A percentile compares a stretch with the other conserved stretches of the same genome.
Conservation (phyloP, 768 basidiomycete genomes). For the Mycena maculata region DNA sequence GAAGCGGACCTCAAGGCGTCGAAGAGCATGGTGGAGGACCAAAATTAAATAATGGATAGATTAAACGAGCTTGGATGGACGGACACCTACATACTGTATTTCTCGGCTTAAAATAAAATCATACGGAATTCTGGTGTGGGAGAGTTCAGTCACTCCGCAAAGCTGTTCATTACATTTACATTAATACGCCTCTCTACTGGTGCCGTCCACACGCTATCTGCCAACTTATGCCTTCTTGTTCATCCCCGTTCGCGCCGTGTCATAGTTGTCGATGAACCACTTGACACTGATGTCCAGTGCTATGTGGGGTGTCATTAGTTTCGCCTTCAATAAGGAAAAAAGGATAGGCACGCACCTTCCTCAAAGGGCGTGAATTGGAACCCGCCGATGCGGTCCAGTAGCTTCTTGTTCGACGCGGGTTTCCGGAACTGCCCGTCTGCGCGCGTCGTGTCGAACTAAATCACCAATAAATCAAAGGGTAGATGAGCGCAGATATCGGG, state of each 20-base stretch:
- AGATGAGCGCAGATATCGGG: slow-evolving; percentile 1
- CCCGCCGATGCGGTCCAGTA: slow-evolving; percentile 77
- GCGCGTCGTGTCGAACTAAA: slow-evolving; percentile 83
- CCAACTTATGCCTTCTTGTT: slow-evolving; percentile 36
- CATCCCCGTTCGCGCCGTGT: slow-evolving; percentile 59
- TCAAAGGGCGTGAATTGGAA: slow-evolving; percentile 96
- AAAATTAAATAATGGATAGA: slow-evolving; percentile 68
- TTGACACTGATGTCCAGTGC: slow-evolving; percentile 83
- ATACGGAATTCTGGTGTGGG: neutral
- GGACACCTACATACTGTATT: too few species aligned
- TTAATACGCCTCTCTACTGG: neutral
- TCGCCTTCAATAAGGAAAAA: neutral
- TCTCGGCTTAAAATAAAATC: neutral
- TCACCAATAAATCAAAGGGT: too few species aligned
- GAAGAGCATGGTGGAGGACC: slow-evolving; percentile 82
- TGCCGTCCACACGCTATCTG: neutral
- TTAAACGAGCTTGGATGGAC: neutral
- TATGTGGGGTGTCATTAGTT: slow-evolving; percentile 38
- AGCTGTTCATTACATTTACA: neutral
- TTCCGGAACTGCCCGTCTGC: slow-evolving; percentile 97
- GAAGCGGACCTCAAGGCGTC: slow-evolving; percentile 81
- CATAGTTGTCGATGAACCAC: slow-evolving; percentile 90
- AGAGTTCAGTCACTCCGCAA: too few species aligned
- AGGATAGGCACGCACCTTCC: slow-evolving; percentile 59
- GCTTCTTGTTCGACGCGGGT: slow-evolving; percentile 93